These are phyloP conservation scores for Saturnispora halmiae DNA, from an alignment of 805 yeast genomes.

Conservation along the genomic window DNA sequence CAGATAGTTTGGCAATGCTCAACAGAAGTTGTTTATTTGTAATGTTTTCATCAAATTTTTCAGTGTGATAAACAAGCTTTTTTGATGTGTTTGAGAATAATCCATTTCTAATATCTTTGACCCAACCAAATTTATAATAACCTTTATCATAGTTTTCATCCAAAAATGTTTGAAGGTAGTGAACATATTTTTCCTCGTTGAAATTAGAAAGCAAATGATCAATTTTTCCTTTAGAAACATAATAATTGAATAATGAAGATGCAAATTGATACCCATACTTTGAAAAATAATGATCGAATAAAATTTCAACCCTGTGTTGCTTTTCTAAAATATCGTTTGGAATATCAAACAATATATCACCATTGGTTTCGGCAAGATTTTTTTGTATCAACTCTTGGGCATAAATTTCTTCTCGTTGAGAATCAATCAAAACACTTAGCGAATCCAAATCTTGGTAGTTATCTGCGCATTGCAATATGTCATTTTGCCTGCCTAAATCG, in stretches of 20 bases:
- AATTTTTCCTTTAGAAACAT: conserved; percentile 43
- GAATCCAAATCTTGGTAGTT: conserved; percentile 56
- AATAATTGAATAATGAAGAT: conserved; percentile 47
- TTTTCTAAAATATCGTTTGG: conserved; percentile 17
- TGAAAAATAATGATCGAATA: conserved; percentile 44
- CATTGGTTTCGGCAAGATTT: conserved; percentile 14
- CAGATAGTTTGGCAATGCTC: conserved; percentile 64
- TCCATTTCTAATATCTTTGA: conserved; percentile 46
- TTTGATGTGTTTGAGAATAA: conserved; percentile 43
- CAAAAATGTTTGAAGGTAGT: conserved; percentile 45
- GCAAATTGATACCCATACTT: conserved; percentile 67
- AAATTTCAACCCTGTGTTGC: conserved; percentile 10
- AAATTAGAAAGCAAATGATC: conserved; percentile 49
- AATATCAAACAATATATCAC: conserved; percentile 11
- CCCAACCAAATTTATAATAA: conserved; percentile 61
- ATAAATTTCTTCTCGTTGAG: conserved; percentile 30
- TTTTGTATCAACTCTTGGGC: conserved; percentile 19
- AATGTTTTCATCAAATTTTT: conserved; percentile 33
- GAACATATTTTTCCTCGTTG: conserved; percentile 35
- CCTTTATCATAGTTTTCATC: conserved; percentile 26
- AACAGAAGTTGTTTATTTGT: conserved; percentile 43
- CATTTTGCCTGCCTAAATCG: conserved; percentile 38
- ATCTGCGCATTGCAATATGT: conserved; percentile 57
- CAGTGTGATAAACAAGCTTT: conserved; percentile 35
- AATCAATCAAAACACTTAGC: conserved; percentile 45